phyloP scores from a whole-genome alignment of 2,329 filamentous ascomycete species.

The Monilinia fructigena region DNA sequence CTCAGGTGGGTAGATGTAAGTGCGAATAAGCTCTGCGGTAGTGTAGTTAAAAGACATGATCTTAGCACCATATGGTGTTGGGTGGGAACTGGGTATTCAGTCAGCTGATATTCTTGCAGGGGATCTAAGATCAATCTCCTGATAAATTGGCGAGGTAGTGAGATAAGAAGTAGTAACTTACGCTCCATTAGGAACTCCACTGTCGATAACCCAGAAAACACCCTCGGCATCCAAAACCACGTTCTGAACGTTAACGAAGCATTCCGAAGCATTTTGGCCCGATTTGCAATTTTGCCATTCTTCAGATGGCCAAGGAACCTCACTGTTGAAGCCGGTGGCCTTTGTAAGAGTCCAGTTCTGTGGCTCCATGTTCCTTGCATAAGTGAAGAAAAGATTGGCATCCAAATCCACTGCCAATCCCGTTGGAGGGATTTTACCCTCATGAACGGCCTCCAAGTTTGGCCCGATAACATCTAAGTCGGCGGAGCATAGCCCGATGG shows the following conservation, averaged over 20 bases:
- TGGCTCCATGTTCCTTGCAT: conserved; percentile 8
- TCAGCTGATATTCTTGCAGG: background rate
- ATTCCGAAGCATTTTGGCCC: conserved; percentile 7
- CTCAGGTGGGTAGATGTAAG: conserved; percentile 7
- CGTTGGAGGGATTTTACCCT: background rate
- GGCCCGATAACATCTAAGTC: conserved; percentile 12
- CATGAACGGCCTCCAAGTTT: conserved; percentile 3
- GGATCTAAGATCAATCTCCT: background rate
- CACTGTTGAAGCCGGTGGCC: conserved; percentile 1
- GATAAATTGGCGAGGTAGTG: background rate
- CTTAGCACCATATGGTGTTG: conserved; percentile 4
- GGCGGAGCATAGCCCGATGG: background rate
- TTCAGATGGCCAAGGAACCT: conserved; percentile 12
- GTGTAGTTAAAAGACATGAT: conserved; percentile 12
- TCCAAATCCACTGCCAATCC: background rate
- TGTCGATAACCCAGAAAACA: conserved; percentile 4
- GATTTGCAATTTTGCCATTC: conserved; percentile 8
- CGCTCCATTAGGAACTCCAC: conserved; percentile 11
- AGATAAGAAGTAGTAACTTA: background rate
- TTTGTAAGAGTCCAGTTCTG: conserved; percentile 7
- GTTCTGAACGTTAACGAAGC: conserved; percentile 7
- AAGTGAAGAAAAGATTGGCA: conserved; percentile 10
- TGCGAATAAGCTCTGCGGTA: conserved; percentile 7
- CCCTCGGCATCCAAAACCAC: conserved; percentile 2
- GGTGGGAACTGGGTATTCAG: background rate